Evolutionary conservation across 495 filamentous ascomycete genomes (phyloP).

Genomic region (Podospora anserina): DNA sequence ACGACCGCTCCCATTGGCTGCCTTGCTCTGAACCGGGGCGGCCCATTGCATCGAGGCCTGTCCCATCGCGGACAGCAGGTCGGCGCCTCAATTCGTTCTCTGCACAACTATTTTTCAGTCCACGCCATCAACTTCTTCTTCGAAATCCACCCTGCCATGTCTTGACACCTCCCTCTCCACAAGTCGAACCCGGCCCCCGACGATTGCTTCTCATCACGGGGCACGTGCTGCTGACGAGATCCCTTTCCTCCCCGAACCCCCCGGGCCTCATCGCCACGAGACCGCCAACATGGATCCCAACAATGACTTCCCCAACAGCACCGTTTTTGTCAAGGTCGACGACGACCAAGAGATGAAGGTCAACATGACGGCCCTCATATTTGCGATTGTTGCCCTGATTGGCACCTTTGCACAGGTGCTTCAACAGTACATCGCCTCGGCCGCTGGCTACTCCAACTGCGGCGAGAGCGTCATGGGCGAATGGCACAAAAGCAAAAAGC

Average conservation of each 20-base stretch:
- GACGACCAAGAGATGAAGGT: slow-evolving; percentile 18
- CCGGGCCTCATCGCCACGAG: not conserved
- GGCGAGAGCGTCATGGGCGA: slow-evolving; percentile 43
- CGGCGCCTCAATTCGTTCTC: too few relatives aligned
- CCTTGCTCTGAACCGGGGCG: slow-evolving; percentile 7
- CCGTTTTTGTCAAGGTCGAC: not conserved
- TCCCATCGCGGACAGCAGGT: too few relatives aligned
- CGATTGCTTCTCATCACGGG: not conserved
- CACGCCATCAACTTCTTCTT: not conserved
- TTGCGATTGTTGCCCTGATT: slow-evolving; percentile 40
- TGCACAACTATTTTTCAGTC: not conserved
- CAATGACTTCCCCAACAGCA: slow-evolving; percentile 3
- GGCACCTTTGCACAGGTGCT: slow-evolving; percentile 41
- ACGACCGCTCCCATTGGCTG: slow-evolving; percentile 16
- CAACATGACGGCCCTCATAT: slow-evolving; percentile 31
- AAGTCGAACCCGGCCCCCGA: not conserved
- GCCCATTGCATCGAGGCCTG: not conserved
- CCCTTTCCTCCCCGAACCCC: not conserved
- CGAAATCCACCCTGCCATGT: not conserved
- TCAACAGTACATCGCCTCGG: slow-evolving; percentile 45
- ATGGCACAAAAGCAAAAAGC: slow-evolving; percentile 42
- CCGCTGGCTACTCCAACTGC: slow-evolving; percentile 42
- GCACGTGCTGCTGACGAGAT: not conserved
- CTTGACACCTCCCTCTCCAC: not conserved
- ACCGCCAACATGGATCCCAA: slow-evolving; percentile 2